Evolutionary conservation across 1,139 yeast species (phyloP).

Genomic region (Zhuliangozyma blackwelliae): DNA sequence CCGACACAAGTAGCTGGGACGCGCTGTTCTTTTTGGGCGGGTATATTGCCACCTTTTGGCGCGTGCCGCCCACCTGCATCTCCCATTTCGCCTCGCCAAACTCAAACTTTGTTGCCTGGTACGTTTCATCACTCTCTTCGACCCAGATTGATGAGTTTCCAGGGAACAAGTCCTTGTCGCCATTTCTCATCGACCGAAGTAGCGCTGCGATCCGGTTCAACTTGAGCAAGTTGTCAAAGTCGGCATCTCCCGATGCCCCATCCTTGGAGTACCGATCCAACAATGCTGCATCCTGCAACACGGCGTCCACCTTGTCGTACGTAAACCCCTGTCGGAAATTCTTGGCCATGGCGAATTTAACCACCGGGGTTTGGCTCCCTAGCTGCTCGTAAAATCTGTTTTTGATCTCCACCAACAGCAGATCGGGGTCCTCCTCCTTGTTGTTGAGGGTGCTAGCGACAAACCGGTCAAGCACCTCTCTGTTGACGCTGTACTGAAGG

Average conservation of each 20-base stretch:
- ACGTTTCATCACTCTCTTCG: too few relatives aligned
- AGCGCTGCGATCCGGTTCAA: conserved; percentile 26
- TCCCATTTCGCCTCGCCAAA: too few relatives aligned
- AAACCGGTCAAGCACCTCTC: conserved; percentile 20
- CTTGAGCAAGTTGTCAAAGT: conserved; percentile 23
- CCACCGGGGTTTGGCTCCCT: conserved; percentile 9
- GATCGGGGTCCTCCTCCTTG: conserved; percentile 5
- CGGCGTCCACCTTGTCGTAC: conserved; percentile 30
- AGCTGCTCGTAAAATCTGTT: conserved; percentile 15
- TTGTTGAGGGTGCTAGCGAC: conserved; percentile 11
- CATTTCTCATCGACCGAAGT: conserved; percentile 3
- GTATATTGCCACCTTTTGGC: too few relatives aligned
- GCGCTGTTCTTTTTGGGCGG: too few relatives aligned
- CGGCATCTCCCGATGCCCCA: conserved; percentile 11
- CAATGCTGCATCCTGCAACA: conserved; percentile 18
- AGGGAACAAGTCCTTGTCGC: too few relatives aligned
- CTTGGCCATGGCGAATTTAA: conserved; percentile 12
- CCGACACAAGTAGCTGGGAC: conserved; percentile 52
- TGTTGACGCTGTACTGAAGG: conserved; percentile 26
- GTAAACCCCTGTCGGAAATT: conserved; percentile 37
- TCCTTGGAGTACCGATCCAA: conserved; percentile 6
- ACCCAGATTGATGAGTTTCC: too few relatives aligned
- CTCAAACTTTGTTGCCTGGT: too few relatives aligned
- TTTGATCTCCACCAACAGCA: conserved; percentile 11
- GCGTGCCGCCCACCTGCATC: too few relatives aligned